Percentiles rank a stretch among this genome's conserved stretches.
Conservation (phyloP, 805 yeast genomes). For the Wickerhamiella occidentalis region DNA sequence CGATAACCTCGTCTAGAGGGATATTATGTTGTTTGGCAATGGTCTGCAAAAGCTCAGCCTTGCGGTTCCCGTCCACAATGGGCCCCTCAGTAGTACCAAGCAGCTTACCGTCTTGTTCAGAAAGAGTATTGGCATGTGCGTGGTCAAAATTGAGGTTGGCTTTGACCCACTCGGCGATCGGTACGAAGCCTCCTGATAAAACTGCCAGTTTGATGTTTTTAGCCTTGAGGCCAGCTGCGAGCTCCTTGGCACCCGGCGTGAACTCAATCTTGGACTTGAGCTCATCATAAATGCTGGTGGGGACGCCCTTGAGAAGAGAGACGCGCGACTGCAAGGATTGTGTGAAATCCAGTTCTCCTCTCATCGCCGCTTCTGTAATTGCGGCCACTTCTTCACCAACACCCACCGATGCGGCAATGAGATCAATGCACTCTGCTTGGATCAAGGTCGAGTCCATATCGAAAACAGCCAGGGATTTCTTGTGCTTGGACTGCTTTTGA, state of each 20-base stretch:
- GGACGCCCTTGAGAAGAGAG: constrained; percentile 66
- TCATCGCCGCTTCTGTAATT: constrained; percentile 92
- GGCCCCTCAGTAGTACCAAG: constrained; percentile 71
- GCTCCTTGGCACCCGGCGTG: constrained; percentile 77
- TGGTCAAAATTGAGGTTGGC: constrained; percentile 60
- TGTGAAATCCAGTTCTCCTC: constrained; percentile 85
- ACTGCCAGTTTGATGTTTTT: constrained; percentile 68
- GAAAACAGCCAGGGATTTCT: constrained; percentile 56
- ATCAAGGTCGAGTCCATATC: constrained; percentile 98
- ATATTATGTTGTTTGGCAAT: constrained; percentile 27
- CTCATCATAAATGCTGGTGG: constrained; percentile 63
- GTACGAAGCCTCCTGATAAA: constrained; percentile 88
- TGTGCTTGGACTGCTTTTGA: constrained; percentile 28
- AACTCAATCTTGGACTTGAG: constrained; percentile 54
- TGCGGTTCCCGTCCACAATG: constrained; percentile 74
- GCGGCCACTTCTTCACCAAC: constrained; percentile 79
- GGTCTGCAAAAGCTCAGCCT: constrained; percentile 57
- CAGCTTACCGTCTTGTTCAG: constrained; percentile 38
- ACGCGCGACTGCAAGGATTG: constrained; percentile 71
- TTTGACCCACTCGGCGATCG: constrained; percentile 69
- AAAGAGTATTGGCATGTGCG: constrained; percentile 65
- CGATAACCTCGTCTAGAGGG: constrained; percentile 42
- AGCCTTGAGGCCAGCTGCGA: constrained; percentile 48
- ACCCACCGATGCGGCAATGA: constrained; percentile 87
- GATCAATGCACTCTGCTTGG: constrained; percentile 90